phyloP scores from a whole-genome alignment of 2,329 filamentous ascomycete genomes.

The Leptographium wingfieldii region DNA sequence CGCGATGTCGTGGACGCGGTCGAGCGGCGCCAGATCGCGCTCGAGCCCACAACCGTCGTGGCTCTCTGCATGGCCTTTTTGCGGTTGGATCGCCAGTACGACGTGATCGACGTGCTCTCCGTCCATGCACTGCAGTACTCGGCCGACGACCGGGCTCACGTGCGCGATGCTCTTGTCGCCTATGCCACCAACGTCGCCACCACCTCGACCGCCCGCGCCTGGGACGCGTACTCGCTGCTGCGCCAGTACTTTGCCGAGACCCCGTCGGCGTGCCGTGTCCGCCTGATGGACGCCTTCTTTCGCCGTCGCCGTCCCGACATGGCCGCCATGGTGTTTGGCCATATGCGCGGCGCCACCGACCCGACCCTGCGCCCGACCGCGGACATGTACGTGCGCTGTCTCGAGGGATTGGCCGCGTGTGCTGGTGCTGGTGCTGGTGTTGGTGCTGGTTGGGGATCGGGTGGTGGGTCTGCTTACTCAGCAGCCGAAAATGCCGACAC shows the following conservation, averaged over 20 bases:
- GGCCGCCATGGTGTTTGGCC: slow-evolving; percentile 74
- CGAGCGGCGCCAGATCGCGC: slow-evolving; percentile 53
- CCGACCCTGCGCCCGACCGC: slow-evolving; percentile 50
- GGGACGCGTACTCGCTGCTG: slow-evolving; percentile 54
- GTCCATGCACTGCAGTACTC: slow-evolving; percentile 60
- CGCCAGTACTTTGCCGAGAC: slow-evolving; percentile 55
- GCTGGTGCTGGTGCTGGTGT: too few relatives aligned
- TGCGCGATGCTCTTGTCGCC: slow-evolving; percentile 52
- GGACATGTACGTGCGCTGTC: slow-evolving; percentile 65
- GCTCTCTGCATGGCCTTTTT: slow-evolving; percentile 64
- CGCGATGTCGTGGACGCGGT: slow-evolving; percentile 61
- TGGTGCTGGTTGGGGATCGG: too few relatives aligned
- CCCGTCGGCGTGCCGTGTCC: slow-evolving; percentile 49
- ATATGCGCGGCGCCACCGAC: slow-evolving; percentile 74
- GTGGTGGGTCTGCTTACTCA: too few relatives aligned
- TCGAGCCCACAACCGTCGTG: slow-evolving; percentile 64
- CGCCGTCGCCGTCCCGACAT: slow-evolving; percentile 64
- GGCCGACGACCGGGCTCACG: slow-evolving; percentile 51
- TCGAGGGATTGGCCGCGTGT: slow-evolving; percentile 57
- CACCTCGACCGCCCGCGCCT: slow-evolving; percentile 50
- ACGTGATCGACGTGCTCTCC: slow-evolving; percentile 72
- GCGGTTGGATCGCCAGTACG: slow-evolving; percentile 60
- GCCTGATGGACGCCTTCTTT: slow-evolving; percentile 76
- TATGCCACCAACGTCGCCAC: slow-evolving; percentile 50
- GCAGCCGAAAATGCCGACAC: too few relatives aligned